Percentiles rank a stretch among this genome's conserved stretches.
Evolutionary conservation across 2,329 filamentous ascomycete species (phyloP).

Genomic region (Cladophialophora carrionii): DNA sequence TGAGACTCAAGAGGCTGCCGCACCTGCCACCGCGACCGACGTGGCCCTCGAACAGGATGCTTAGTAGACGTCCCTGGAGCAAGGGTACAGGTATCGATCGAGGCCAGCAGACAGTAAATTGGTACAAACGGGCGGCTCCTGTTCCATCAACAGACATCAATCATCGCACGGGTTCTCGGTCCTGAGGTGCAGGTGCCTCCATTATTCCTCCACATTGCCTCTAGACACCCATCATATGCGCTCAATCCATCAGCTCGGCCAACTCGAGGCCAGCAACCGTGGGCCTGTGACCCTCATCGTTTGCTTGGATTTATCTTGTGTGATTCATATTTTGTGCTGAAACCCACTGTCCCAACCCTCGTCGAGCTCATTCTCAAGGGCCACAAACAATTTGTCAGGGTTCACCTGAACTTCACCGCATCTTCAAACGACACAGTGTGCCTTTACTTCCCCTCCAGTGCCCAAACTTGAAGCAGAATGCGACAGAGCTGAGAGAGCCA

Average conservation of each 20-base stretch:
- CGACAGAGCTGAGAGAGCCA: neutral
- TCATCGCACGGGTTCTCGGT: neutral
- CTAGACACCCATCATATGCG: conserved; percentile 7
- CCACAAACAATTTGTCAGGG: conserved; percentile 8
- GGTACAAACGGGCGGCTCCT: conserved; percentile 3
- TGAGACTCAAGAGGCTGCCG: conserved; percentile 8
- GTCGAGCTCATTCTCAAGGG: conserved; percentile 2
- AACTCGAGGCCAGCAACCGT: neutral
- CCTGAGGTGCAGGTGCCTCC: neutral
- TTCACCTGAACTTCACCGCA: conserved; percentile 5
- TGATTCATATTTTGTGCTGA: neutral
- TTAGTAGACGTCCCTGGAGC: conserved; percentile 16
- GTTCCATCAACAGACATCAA: neutral
- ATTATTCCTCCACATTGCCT: conserved; percentile 7
- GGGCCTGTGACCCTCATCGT: neutral
- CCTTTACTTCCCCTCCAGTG: neutral
- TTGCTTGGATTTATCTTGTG: neutral
- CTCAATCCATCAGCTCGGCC: neutral
- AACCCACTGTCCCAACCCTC: neutral
- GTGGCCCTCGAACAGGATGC: conserved; percentile 37
- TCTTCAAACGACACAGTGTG: neutral
- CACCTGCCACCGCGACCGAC: conserved; percentile 33
- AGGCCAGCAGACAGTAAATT: conserved; percentile 2
- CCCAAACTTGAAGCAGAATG: neutral
- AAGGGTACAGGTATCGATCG: neutral